Conservation (phyloP, 495 filamentous ascomycete species). For the Hypoxylon crocopeplum region DNA sequence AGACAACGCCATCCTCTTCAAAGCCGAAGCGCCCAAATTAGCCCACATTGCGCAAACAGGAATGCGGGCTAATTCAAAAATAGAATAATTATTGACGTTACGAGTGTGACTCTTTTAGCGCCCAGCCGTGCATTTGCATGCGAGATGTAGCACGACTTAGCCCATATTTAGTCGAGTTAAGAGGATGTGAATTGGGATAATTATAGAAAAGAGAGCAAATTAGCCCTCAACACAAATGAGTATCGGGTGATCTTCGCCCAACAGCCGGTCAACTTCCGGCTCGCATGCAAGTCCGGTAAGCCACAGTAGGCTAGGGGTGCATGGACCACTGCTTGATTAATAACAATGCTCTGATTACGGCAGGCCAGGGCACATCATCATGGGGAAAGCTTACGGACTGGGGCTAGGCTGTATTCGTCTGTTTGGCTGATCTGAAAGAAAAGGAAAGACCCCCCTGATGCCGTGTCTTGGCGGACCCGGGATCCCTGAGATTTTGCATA, state of each 20-base stretch:
- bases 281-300: slow-evolving; percentile 29
- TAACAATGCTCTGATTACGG: slow-evolving; percentile 18
- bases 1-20: background rate
- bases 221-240: slow-evolving; percentile 30
- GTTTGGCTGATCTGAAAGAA: slow-evolving; percentile 41
- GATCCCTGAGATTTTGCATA: slow-evolving; percentile 37
- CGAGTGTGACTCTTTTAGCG: slow-evolving; percentile 33
- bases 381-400: slow-evolving; percentile 21
- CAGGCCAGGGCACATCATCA: slow-evolving; percentile 17
- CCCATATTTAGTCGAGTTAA: slow-evolving; percentile 25
- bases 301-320: slow-evolving; percentile 24
- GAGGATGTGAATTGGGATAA: slow-evolving; percentile 29
- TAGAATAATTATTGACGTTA: slow-evolving; percentile 35
- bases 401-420: slow-evolving; percentile 1
- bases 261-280: slow-evolving; percentile 29
- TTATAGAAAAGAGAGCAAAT: slow-evolving; percentile 42
- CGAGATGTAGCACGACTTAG: slow-evolving; percentile 26
- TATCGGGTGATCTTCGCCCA: slow-evolving; percentile 28
- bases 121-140: slow-evolving; percentile 36
- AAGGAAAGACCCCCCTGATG: slow-evolving; percentile 41
- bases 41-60: slow-evolving; percentile 8
- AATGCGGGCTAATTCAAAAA: slow-evolving; percentile 45
- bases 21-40: slow-evolving; percentile 28
- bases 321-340: slow-evolving; percentile 35
- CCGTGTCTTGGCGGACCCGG: slow-evolving; percentile 34